phyloP scores from a whole-genome alignment of 768 basidiomycete genomes.

The Daedaleopsis nitida region DNA sequence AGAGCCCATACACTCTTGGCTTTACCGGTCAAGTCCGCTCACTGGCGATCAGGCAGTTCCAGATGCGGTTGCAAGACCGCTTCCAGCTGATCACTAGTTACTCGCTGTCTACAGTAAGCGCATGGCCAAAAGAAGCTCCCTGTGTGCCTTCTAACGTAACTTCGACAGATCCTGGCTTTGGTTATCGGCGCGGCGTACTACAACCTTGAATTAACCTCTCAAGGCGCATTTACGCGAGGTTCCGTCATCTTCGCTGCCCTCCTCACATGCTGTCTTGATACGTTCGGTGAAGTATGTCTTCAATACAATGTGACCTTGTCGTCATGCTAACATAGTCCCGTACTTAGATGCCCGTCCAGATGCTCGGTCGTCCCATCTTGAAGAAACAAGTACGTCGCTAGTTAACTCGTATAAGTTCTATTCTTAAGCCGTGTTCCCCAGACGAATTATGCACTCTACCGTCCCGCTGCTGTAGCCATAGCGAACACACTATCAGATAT shows the following conservation, averaged over 20 bases:
- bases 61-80: constrained; percentile 69
- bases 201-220: constrained; percentile 68
- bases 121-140: constrained; percentile 20
- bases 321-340: background rate
- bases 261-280: constrained; percentile 68
- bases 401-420: constrained; percentile 14
- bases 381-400: constrained; percentile 54
- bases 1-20: constrained; percentile 82
- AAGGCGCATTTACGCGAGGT: constrained; percentile 87
- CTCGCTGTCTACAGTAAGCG: constrained; percentile 56
- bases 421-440: constrained; percentile 22
- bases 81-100: constrained; percentile 79
- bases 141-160: background rate
- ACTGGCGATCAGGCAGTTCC: constrained; percentile 73
- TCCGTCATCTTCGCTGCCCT: constrained; percentile 76
- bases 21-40: constrained; percentile 75
- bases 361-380: constrained; percentile 78
- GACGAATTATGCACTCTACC: constrained; percentile 65
- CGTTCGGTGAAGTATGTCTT: constrained; percentile 63
- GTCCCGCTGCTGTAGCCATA: constrained; percentile 62
- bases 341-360: constrained; percentile 66
- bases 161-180: constrained; percentile 50
- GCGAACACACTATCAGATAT: constrained; percentile 71
- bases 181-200: constrained; percentile 77
- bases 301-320: background rate